phyloP scores from a whole-genome alignment of 2,329 filamentous ascomycete genomes.

The Microdochium paspali region DNA sequence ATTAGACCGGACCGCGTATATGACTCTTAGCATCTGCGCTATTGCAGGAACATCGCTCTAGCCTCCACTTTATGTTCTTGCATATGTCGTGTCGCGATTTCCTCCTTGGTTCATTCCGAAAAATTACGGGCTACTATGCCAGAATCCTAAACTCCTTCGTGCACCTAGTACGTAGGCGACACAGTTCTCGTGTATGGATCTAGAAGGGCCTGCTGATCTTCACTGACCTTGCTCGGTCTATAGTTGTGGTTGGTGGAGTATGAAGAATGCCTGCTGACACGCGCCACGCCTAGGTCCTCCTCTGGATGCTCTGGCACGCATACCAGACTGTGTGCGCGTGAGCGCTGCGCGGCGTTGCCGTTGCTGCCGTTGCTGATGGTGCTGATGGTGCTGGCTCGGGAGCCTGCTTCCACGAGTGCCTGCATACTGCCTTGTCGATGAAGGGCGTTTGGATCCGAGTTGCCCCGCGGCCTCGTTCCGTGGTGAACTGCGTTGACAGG shows the following conservation, averaged over 20 bases:
- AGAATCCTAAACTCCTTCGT: no score
- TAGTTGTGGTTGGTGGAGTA: not conserved
- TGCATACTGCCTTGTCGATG: constrained; percentile 14
- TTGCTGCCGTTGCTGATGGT: not conserved
- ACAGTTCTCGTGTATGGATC: not conserved
- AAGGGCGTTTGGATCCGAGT: constrained; percentile 6
- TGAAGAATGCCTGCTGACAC: not conserved
- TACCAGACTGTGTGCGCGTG: constrained; percentile 15
- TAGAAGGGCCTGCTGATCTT: not conserved
- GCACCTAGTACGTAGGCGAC: not conserved
- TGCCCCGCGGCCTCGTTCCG: constrained; percentile 10
- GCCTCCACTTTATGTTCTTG: no score
- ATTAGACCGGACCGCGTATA: no score
- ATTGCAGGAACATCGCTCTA: no score
- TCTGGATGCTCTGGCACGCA: constrained; percentile 18
- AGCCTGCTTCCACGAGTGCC: constrained; percentile 8
- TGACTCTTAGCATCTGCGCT: no score
- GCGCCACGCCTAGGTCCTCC: constrained; percentile 8
- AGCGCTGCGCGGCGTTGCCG: not conserved
- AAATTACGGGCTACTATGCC: no score
- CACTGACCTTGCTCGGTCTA: not conserved
- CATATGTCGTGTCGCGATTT: no score
- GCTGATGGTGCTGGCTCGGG: not conserved
- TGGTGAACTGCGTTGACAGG: constrained; percentile 6
- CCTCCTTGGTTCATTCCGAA: no score